Percentiles rank a stretch among this genome's conserved stretches.
phyloP scores from a whole-genome alignment of 176 grass and related monocot genomes.

The Themeda triandra region DNA sequence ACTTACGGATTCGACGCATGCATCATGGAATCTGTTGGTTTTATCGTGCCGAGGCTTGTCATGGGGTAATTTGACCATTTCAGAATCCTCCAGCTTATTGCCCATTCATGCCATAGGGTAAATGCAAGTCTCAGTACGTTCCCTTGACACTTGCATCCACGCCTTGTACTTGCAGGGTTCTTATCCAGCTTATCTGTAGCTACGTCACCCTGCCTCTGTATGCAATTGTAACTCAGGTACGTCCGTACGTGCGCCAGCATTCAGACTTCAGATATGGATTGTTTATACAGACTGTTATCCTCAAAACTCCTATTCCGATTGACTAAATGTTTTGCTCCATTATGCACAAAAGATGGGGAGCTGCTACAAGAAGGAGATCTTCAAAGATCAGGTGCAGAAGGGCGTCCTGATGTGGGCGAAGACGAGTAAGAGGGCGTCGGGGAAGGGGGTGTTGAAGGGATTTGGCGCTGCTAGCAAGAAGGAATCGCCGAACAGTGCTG shows the following conservation, averaged over 20 bases:
- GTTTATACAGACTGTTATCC: not conserved
- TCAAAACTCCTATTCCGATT: not conserved
- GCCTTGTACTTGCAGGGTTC: slow-evolving; percentile 34
- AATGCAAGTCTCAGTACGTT: not conserved
- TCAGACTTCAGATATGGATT: not conserved
- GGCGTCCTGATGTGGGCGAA: slow-evolving; percentile 65
- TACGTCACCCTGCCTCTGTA: slow-evolving; percentile 88
- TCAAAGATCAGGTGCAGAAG: slow-evolving; percentile 75
- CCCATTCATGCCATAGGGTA: not conserved
- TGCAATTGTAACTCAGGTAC: slow-evolving; percentile 93
- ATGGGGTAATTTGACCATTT: slow-evolving; percentile 74
- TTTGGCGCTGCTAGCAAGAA: not conserved
- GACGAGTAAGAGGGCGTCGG: slow-evolving; percentile 41
- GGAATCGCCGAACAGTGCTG: not conserved
- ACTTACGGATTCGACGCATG: slow-evolving; percentile 77
- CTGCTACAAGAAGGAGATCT: slow-evolving; percentile 84
- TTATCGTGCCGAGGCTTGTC: slow-evolving; percentile 81
- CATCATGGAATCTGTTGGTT: slow-evolving; percentile 74
- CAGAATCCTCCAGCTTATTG: slow-evolving; percentile 2
- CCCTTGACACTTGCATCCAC: not conserved
- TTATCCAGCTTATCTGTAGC: slow-evolving; percentile 86
- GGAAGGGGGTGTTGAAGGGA: slow-evolving; percentile 31
- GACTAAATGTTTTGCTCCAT: slow-evolving; percentile 5
- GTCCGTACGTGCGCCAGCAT: not conserved
- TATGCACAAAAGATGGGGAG: slow-evolving; percentile 72